Evolutionary conservation across 371 early-diverging fungal genomes (phyloP).

Genomic region (Mortierella sp.): DNA sequence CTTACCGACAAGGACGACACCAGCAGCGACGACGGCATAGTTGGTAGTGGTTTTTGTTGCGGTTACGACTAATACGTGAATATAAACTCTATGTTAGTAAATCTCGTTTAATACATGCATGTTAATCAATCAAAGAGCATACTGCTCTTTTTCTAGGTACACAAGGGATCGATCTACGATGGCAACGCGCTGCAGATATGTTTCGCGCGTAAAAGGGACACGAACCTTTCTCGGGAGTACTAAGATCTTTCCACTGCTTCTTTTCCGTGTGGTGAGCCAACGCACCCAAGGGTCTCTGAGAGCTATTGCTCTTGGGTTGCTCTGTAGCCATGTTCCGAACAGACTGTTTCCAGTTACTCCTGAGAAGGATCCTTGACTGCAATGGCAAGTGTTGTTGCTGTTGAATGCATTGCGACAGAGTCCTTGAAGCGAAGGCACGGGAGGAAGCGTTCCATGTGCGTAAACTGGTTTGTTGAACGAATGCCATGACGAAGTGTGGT

Average conservation of each 20-base stretch:
- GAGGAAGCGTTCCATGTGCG: constrained; percentile 25
- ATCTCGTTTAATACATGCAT: too few species aligned
- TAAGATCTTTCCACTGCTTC: constrained; percentile 54
- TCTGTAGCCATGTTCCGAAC: constrained; percentile 44
- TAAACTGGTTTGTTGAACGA: constrained; percentile 27
- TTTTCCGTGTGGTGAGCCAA: constrained; percentile 42
- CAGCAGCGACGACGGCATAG: constrained; percentile 46
- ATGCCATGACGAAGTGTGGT: constrained; percentile 6
- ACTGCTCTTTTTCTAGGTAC: too few species aligned
- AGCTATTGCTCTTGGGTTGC: constrained; percentile 23
- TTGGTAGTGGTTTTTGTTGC: constrained; percentile 55
- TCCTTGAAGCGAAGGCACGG: constrained; percentile 11
- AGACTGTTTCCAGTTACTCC: constrained; percentile 16
- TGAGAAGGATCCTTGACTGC: constrained; percentile 11
- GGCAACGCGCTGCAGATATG: neutral
- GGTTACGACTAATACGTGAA: constrained; percentile 26
- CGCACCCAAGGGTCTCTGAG: constrained; percentile 33
- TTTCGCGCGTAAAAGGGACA: neutral
- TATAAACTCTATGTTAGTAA: too few species aligned
- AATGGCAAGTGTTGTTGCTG: constrained; percentile 1
- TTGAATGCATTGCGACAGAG: constrained; percentile 8
- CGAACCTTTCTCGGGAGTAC: constrained; percentile 48
- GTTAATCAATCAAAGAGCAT: too few species aligned
- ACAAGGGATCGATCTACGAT: neutral
- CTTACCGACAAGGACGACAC: constrained; percentile 50